Evolutionary conservation across 192 early-diverging fungal genomes (phyloP).

Genomic region (Backusella tuberculispora): DNA sequence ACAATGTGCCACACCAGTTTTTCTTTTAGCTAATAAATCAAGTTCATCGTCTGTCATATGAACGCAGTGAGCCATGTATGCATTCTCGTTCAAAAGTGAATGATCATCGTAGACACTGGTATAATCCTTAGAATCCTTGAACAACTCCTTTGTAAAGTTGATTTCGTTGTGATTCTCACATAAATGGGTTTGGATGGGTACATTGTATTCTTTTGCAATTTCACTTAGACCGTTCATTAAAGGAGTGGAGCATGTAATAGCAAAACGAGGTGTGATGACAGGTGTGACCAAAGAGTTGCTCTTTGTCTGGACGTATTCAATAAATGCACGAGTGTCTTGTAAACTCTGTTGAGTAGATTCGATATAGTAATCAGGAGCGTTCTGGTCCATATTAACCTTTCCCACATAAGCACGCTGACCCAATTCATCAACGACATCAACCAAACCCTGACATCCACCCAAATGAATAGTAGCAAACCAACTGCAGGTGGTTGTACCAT

Average conservation of each 20-base stretch:
- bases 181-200: constrained; percentile 93
- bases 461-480: constrained; percentile 94
- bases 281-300: constrained; percentile 62
- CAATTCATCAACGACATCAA: constrained; percentile 67
- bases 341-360: constrained; percentile 74
- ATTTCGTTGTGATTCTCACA: constrained; percentile 86
- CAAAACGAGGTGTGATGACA: constrained; percentile 93
- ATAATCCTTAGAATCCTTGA: constrained; percentile 74
- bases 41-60: constrained; percentile 81
- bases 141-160: constrained; percentile 71
- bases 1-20: constrained; percentile 88
- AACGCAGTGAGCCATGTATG: constrained; percentile 94
- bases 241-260: constrained; percentile 74
- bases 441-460: constrained; percentile 73
- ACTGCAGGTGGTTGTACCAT: constrained; percentile 90
- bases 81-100: constrained; percentile 70
- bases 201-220: constrained; percentile 69
- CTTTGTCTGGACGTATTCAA: constrained; percentile 57
- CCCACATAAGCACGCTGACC: constrained; percentile 95
- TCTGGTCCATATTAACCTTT: constrained; percentile 96
- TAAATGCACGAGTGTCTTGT: constrained; percentile 66
- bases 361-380: constrained; percentile 76
- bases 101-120: constrained; percentile 76
- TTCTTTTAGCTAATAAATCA: constrained; percentile 59
- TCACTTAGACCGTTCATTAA: constrained; percentile 72